Percentiles rank a stretch among this genome's conserved stretches.
Evolutionary conservation across 2,329 filamentous ascomycete genomes (phyloP).

Genomic region (Cladosporium velox): DNA sequence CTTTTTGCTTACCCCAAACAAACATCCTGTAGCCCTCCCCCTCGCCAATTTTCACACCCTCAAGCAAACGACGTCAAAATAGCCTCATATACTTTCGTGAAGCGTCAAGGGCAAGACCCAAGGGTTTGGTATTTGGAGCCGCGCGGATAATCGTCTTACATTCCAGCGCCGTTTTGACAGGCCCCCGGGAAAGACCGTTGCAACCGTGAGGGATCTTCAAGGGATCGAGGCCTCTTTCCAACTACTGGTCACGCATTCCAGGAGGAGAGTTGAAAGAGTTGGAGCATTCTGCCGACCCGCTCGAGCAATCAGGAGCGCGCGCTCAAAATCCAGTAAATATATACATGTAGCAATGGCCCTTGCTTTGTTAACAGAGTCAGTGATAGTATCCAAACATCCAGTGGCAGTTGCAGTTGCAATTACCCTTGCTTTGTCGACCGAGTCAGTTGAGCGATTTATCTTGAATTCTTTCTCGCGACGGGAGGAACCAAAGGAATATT

Average conservation of each 20-base stretch:
- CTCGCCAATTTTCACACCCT: neutral
- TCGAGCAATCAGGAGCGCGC: neutral
- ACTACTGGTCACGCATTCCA: too few species aligned
- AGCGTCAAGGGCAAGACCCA: neutral
- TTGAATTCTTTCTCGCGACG: neutral
- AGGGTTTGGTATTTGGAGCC: neutral
- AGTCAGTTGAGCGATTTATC: neutral
- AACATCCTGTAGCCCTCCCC: neutral
- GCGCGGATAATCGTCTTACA: neutral
- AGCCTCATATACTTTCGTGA: conserved; percentile 1
- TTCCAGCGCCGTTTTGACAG: neutral
- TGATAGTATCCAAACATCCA: too few species aligned
- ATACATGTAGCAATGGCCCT: too few species aligned
- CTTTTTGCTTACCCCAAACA: neutral
- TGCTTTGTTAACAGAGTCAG: too few species aligned
- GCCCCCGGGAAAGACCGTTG: too few species aligned
- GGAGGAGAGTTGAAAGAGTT: neutral
- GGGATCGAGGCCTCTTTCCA: too few species aligned
- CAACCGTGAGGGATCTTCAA: neutral
- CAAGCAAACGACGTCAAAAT: neutral
- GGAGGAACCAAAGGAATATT: neutral
- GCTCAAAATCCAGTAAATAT: too few species aligned
- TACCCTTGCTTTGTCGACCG: neutral
- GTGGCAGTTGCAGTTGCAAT: neutral
- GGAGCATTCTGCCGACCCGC: conserved; percentile 21